Percentiles rank a stretch among this genome's conserved stretches.
Evolutionary conservation across 768 basidiomycete species (phyloP).

Genomic region (Tulasnella calospora): DNA sequence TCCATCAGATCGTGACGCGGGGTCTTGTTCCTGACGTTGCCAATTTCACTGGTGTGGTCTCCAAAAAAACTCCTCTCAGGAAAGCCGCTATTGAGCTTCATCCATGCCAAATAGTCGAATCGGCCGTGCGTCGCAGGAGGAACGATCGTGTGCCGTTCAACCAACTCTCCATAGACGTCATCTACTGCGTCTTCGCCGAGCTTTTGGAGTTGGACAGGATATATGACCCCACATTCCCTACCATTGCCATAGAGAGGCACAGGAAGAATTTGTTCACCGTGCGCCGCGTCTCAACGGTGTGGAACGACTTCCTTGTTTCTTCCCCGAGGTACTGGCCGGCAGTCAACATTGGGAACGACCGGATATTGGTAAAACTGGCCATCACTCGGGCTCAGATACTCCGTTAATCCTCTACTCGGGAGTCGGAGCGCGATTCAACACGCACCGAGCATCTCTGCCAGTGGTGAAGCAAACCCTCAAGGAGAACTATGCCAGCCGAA

Average conservation of each 20-base stretch:
- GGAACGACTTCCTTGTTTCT: background rate
- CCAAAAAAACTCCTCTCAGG: too few species aligned
- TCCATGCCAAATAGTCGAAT: background rate
- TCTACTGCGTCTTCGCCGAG: background rate
- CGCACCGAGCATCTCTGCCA: too few species aligned
- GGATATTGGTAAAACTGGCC: background rate
- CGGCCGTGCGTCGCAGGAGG: background rate
- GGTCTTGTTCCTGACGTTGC: too few species aligned
- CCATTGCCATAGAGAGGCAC: background rate
- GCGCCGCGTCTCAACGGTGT: background rate
- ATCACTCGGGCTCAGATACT: background rate
- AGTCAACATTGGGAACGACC: background rate
- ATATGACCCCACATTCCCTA: background rate
- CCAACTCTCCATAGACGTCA: background rate
- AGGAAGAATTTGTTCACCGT: background rate
- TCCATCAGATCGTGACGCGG: too few species aligned
- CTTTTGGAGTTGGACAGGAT: background rate
- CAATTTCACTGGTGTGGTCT: too few species aligned
- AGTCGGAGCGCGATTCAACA: too few species aligned
- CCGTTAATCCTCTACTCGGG: background rate
- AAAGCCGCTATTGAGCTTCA: too few species aligned
- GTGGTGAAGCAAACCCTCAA: too few species aligned
- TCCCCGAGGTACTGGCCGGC: background rate
- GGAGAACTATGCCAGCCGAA: too few species aligned
- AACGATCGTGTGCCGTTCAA: background rate